A percentile compares a stretch with the other conserved stretches of the same genome.
Conservation (phyloP, 129 eudicot genomes). For the Ambrosia artemisiifolia region DNA sequence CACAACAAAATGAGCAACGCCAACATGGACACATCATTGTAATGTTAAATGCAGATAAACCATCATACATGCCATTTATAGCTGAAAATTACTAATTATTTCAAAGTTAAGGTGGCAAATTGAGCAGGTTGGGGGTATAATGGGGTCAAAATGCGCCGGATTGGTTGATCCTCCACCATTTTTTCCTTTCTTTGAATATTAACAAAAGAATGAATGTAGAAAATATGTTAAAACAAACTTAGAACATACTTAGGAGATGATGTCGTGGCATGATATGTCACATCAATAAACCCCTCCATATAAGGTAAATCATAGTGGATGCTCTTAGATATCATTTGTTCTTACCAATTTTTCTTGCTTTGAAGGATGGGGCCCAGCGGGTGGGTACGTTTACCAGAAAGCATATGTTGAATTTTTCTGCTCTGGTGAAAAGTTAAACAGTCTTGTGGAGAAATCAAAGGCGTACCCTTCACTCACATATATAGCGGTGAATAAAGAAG, state of each 20-base stretch:
- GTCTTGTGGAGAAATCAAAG: slow-evolving; percentile 72
- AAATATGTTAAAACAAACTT: neutral
- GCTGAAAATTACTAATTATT: neutral
- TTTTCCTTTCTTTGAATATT: neutral
- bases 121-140: neutral
- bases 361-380: slow-evolving; percentile 93
- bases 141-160: neutral
- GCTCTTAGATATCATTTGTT: neutral
- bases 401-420: slow-evolving; percentile 92
- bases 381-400: slow-evolving; percentile 95
- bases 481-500: slow-evolving; percentile 84
- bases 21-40: neutral
- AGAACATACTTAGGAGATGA: neutral
- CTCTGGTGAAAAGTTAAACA: slow-evolving; percentile 59
- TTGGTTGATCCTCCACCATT: neutral
- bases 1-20: neutral
- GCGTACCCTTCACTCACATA: slow-evolving; percentile 60
- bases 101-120: neutral
- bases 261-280: neutral
- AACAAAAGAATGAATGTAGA: neutral
- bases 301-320: no score
- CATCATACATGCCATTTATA: neutral
- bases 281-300: neutral
- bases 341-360: slow-evolving; percentile 1
- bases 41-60: slow-evolving; percentile 8